phyloP scores from a whole-genome alignment of 108 stramenopile genomes.

The Epipyxis sp. region DNA sequence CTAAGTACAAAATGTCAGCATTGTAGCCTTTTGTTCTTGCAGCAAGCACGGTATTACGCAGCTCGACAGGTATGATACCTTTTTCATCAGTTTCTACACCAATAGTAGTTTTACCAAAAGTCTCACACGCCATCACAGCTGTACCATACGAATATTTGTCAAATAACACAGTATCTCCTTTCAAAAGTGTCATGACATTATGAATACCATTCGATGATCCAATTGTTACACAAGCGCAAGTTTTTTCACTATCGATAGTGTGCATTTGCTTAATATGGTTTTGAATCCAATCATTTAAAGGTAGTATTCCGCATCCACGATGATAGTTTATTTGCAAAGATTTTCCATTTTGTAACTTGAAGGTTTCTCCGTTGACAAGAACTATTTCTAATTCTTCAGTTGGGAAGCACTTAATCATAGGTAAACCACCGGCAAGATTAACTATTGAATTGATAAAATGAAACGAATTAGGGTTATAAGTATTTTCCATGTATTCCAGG shows the following conservation, averaged over 20 bases:
- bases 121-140: slow-evolving; percentile 11
- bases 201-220: slow-evolving; percentile 31
- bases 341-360: neutral
- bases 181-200: slow-evolving; percentile 24
- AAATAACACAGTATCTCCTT: slow-evolving; percentile 10
- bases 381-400: neutral
- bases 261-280: slow-evolving; percentile 25
- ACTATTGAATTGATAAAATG: too few relatives aligned
- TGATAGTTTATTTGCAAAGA: slow-evolving; percentile 16
- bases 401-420: slow-evolving; percentile 20
- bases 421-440: slow-evolving; percentile 26
- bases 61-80: slow-evolving; percentile 25
- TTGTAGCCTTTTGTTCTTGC: slow-evolving; percentile 2
- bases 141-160: slow-evolving; percentile 30
- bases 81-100: slow-evolving; percentile 24
- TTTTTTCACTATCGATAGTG: neutral
- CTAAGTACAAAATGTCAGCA: slow-evolving; percentile 28
- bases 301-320: neutral
- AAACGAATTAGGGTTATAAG: too few relatives aligned
- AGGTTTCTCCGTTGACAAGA: neutral
- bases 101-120: neutral
- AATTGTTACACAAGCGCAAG: slow-evolving; percentile 12
- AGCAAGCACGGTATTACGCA: neutral
- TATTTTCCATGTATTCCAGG: too few relatives aligned
- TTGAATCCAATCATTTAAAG: neutral